Conservation (phyloP, 768 basidiomycete species). For the Pulveroboletus sp. region DNA sequence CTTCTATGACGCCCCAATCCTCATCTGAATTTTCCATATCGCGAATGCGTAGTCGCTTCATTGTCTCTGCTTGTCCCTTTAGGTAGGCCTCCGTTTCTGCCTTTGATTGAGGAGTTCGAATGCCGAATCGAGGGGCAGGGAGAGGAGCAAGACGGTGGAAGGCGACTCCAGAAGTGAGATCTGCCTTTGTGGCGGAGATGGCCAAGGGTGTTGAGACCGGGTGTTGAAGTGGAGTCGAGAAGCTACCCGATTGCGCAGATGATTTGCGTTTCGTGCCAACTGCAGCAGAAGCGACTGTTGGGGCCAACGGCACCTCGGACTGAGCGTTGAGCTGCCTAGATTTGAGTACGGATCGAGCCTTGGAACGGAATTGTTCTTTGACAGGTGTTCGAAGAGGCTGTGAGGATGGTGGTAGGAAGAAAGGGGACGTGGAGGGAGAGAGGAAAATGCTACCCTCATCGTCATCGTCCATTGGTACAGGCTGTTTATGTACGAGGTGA, state of each 20-base stretch:
- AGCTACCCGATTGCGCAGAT: slow-evolving; percentile 39
- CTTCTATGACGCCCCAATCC: slow-evolving; percentile 38
- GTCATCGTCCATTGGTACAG: slow-evolving; percentile 43
- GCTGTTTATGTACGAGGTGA: slow-evolving; percentile 35
- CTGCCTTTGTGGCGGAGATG: slow-evolving; percentile 32
- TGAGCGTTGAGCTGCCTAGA: slow-evolving; percentile 27
- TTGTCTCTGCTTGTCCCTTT: slow-evolving; percentile 56
- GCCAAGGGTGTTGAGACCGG: slow-evolving; percentile 38
- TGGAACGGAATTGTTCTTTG: slow-evolving; percentile 42
- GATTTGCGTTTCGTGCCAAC: slow-evolving; percentile 68
- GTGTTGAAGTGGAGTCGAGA: slow-evolving; percentile 52
- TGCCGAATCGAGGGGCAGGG: slow-evolving; percentile 27
- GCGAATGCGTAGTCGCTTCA: slow-evolving; percentile 57
- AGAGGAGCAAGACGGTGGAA: slow-evolving; percentile 35
- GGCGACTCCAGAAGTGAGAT: slow-evolving; percentile 31
- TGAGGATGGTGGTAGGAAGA: slow-evolving; percentile 41
- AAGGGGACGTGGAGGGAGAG: slow-evolving; percentile 42
- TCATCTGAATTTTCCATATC: slow-evolving; percentile 48
- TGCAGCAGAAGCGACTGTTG: slow-evolving; percentile 30
- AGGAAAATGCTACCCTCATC: slow-evolving; percentile 57
- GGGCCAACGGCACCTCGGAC: neutral
- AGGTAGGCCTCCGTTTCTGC: slow-evolving; percentile 36
- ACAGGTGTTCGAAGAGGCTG: slow-evolving; percentile 59
- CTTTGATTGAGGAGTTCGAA: slow-evolving; percentile 31
- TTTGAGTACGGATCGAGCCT: slow-evolving; percentile 40